phyloP scores from a whole-genome alignment of 352 stramenopile species.

The Globisporangium solare region DNA sequence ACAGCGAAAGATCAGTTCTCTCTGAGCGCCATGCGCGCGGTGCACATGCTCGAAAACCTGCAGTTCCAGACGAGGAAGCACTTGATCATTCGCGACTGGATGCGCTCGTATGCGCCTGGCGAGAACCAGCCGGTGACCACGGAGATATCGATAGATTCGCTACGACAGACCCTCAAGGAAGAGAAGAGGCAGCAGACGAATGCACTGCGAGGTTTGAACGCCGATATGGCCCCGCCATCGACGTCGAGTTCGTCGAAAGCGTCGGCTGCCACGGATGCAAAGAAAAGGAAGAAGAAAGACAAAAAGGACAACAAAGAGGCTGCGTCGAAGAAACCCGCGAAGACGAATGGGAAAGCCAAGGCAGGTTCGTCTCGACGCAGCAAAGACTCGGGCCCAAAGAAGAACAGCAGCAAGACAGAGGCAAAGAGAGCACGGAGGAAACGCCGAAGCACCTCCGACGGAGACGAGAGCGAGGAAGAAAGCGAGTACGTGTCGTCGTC shows the following conservation, averaged over 20 bases:
- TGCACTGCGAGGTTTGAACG: slow-evolving; percentile 38
- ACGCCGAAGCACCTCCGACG: slow-evolving; percentile 12
- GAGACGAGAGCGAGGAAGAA: slow-evolving; percentile 20
- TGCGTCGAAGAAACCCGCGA: background rate
- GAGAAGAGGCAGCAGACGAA: slow-evolving; percentile 46
- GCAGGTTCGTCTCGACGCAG: background rate
- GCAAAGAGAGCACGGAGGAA: slow-evolving; percentile 1
- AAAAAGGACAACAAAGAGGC: slow-evolving; percentile 22
- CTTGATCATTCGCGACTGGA: slow-evolving; percentile 67
- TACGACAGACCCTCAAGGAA: slow-evolving; percentile 36
- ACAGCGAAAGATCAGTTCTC: slow-evolving; percentile 66
- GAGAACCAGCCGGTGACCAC: slow-evolving; percentile 45
- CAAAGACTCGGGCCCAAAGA: slow-evolving; percentile 4
- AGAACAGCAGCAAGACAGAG: slow-evolving; percentile 8
- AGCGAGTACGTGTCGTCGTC: slow-evolving; percentile 26
- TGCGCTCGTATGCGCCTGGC: slow-evolving; percentile 49
- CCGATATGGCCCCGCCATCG: slow-evolving; percentile 24
- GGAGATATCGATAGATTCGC: slow-evolving; percentile 55
- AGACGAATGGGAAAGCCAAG: slow-evolving; percentile 10
- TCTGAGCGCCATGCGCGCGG: slow-evolving; percentile 42
- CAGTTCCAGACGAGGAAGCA: slow-evolving; percentile 56
- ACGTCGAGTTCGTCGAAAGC: slow-evolving; percentile 1
- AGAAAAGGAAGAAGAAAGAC: slow-evolving; percentile 21
- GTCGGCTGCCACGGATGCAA: slow-evolving; percentile 3
- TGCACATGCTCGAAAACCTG: slow-evolving; percentile 55